Evolutionary conservation across 768 basidiomycete species (phyloP), one percentile per base, ranked within the genome.

Genomic region (Kwoniella heveanensis): DNA sequence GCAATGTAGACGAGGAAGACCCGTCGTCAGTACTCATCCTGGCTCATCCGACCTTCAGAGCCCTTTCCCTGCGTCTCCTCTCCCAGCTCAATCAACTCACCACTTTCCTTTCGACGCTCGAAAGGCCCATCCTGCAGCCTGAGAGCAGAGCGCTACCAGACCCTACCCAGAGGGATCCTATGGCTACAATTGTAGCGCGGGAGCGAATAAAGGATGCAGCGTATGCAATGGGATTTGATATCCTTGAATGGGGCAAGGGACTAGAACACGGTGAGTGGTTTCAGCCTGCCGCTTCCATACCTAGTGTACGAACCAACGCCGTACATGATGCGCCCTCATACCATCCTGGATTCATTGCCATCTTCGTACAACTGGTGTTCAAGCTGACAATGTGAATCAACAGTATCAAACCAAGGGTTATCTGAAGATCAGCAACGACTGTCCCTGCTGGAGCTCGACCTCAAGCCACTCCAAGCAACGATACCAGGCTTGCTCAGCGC

Each of bases 161-260:
- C 0, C 53, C 54, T 12, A 47, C 29, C n/a, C 21, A 17, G 17
- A 57, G 67, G 29, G 72, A 72, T 61, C 48, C 64, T 6, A 50
- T 64, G 47, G 68, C 70, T 15, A 76, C 74, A 0, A 54, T 72
- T 13, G 19, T 76, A 10, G 72, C 72, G 5, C 58, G 58, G 32
- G 72, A 68, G 10, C 25, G 65, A 24, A 61, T 62, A 12, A 36
- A 54, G 49, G 68, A 62, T 55, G 30, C 73, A 36, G 50, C 49
- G 0, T 46, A 53, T 17, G 51, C 48, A 21, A 22, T 65, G 4
- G 74, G 74, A 1, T n/a, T 76, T 24, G 70, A 70, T 44, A 6
- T 76, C 12, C 29, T 51, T 7, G 21, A 60, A 1, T 76, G 74
- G 74, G 74, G 72, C 7, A 64, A 57, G 32, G 64, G 49, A 17